phyloP scores from a whole-genome alignment of 192 early-diverging fungal species.

The Rhizoclosmatium globosum region DNA sequence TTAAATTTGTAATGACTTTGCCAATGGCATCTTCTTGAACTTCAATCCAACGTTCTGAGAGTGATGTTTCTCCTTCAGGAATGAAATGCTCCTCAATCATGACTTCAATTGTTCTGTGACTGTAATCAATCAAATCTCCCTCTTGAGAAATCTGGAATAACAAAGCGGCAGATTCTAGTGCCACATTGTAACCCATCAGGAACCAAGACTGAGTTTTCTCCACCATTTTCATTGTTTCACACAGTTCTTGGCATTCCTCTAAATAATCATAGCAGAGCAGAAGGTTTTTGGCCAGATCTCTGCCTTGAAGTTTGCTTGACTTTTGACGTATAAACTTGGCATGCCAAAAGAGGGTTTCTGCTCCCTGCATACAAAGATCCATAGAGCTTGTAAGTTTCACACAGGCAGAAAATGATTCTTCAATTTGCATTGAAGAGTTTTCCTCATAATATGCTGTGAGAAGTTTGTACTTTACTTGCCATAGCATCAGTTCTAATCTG shows the following conservation, averaged over 20 bases:
- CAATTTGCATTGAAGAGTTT: neutral
- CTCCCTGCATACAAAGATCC: slow-evolving; percentile 1
- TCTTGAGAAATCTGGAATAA: slow-evolving; percentile 1
- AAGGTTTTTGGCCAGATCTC: neutral
- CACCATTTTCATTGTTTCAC: slow-evolving; percentile 1
- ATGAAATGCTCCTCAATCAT: slow-evolving; percentile 31
- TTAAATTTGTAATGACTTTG: slow-evolving; percentile 3
- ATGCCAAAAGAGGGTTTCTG: slow-evolving; percentile 1
- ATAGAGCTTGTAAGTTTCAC: neutral
- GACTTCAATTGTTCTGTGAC: slow-evolving; percentile 19
- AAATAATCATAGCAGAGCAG: neutral
- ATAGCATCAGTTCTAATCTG: neutral
- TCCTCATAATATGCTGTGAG: too few species aligned
- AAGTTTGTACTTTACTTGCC: slow-evolving; percentile 9
- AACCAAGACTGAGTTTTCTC: slow-evolving; percentile 10
- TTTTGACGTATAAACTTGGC: slow-evolving; percentile 5
- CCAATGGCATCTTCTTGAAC: slow-evolving; percentile 11
- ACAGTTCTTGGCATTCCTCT: neutral
- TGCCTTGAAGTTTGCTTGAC: neutral
- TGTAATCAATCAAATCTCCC: slow-evolving; percentile 6
- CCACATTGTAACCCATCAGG: neutral
- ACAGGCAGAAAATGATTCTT: neutral
- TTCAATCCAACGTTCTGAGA: slow-evolving; percentile 4
- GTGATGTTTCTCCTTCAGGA: slow-evolving; percentile 3
- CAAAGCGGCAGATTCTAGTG: neutral